A percentile compares a stretch with the other conserved stretches of the same genome.
Evolutionary conservation across 164 flowering plant species (phyloP).

Genomic region (Annona cherimola): DNA sequence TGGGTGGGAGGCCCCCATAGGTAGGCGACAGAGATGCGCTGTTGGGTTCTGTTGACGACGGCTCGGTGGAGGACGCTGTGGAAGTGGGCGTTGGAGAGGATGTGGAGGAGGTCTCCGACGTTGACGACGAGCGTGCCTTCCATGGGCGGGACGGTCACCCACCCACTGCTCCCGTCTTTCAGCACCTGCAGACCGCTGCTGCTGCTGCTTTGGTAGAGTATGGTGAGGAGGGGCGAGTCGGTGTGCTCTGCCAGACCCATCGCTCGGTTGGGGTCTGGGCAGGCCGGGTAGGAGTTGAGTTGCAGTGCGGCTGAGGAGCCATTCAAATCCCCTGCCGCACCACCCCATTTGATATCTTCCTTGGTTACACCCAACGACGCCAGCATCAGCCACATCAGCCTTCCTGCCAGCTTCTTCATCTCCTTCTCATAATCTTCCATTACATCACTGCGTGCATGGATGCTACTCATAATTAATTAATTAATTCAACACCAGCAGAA

Average conservation of each 20-base stretch:
- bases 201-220: constrained; percentile 70
- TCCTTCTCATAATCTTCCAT: constrained; percentile 65
- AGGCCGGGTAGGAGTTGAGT: constrained; percentile 78
- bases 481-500: too few relatives aligned
- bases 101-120: constrained; percentile 84
- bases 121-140: constrained; percentile 65
- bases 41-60: constrained; percentile 36
- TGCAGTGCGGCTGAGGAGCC: constrained; percentile 47
- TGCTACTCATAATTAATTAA: background rate
- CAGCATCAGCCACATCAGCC: constrained; percentile 52
- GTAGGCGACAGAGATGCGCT: constrained; percentile 54
- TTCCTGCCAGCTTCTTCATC: constrained; percentile 57
- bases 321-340: constrained; percentile 28
- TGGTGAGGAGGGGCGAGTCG: constrained; percentile 77
- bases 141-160: constrained; percentile 74
- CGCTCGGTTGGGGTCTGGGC: constrained; percentile 89
- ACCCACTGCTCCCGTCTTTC: constrained; percentile 36
- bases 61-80: constrained; percentile 58
- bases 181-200: constrained; percentile 73
- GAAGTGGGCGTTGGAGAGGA: constrained; percentile 65
- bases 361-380: constrained; percentile 50
- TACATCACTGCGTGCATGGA: constrained; percentile 39
- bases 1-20: constrained; percentile 47
- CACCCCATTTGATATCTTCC: constrained; percentile 63
- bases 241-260: constrained; percentile 96